Base-by-base conservation (phyloP, 2,329 filamentous ascomycete species). In the Pestalotiopsis sp. region DNA sequence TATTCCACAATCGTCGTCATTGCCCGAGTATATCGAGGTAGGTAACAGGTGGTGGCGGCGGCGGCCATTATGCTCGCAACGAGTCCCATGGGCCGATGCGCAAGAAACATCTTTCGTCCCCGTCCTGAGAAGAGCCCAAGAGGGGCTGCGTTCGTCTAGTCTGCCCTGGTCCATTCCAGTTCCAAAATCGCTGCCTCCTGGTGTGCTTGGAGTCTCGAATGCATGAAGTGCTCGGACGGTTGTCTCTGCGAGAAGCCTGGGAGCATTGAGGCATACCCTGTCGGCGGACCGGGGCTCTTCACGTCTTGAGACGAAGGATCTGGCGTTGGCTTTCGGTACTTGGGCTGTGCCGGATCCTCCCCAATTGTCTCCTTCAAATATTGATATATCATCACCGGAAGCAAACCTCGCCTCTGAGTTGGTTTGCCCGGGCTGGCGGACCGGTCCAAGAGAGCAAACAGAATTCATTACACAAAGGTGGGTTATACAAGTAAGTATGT, bases 201-300 rank as follows among this genome's bases (percentile, higher is more conserved):
- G 49, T 41, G 64, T 56, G n/a, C 56, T 20, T 23, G 60, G n/a
- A 60, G 52, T 60, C n/a, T 49, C 64, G 39, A 66, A 12, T 17
- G 64, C 64, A 66, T 66, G 36, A 66, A 59, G 64, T 66, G 64
- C 64, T 66, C 64, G 64, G 64, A 60, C 64, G 27, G 3, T 41
- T 20, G n/a, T 11, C 14, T 31, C 52, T 23, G 64, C 17, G 39
- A 6, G 31, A 36, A 36, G 31, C 31, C 31, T 36, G 31, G 17
- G 27, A 31, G 64, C 49, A 41, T 27, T 36, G 41, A 38, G 41
- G 9, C 7, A 36, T 41, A 36, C 41, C 64, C 64, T 64, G 36
- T 36, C 61, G 36, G 27, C n/a, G 61, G 14, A 41, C 20, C 39
- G 38, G 20, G 52, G 25, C 25, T 12, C 12, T 66, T 14, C 23